Evolutionary conservation across 345 rosid genomes (phyloP).

Genomic region (Dipteronia dyeriana): DNA sequence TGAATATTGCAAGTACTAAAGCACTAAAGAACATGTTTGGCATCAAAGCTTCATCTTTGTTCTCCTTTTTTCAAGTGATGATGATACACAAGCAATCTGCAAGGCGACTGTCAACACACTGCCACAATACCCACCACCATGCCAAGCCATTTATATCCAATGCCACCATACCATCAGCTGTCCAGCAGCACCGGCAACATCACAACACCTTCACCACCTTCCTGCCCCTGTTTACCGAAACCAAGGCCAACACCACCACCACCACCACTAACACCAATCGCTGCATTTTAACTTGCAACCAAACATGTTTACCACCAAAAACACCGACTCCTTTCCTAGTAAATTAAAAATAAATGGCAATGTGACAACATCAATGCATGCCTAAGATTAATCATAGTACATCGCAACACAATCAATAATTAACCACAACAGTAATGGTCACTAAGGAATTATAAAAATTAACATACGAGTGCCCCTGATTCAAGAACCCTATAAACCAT

Average conservation of each 20-base stretch:
- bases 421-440: not conserved
- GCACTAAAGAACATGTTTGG: too few species aligned
- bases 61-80: too few species aligned
- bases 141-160: not conserved
- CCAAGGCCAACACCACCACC: not conserved
- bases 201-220: not conserved
- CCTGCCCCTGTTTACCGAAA: not conserved
- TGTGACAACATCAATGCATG: not conserved
- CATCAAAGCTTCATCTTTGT: too few species aligned
- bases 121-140: not conserved
- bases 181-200: not conserved
- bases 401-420: not conserved
- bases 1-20: too few species aligned
- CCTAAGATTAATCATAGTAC: not conserved
- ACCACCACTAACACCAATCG: not conserved
- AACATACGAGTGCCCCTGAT: not conserved
- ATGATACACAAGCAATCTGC: too few species aligned
- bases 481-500: not conserved
- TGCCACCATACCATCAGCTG: not conserved
- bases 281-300: not conserved
- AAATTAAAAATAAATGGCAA: not conserved
- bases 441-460: not conserved
- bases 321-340: not conserved
- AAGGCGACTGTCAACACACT: not conserved
- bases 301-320: slow-evolving; percentile 4